phyloP scores from a whole-genome alignment of 441 rosid genomes.

The Codiaeum variegatum region DNA sequence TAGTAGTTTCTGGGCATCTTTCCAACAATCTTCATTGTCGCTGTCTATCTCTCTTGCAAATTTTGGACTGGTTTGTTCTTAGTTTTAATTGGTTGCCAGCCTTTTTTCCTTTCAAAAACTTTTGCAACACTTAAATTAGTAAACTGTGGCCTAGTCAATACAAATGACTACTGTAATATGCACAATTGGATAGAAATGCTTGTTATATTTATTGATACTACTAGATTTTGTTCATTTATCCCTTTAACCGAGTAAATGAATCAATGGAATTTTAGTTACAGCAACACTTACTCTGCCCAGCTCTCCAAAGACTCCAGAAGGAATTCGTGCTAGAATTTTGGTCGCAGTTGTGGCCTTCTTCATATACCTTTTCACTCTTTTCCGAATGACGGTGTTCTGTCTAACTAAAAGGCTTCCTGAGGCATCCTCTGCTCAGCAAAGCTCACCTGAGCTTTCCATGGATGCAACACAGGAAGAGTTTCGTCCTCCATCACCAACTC shows the following conservation, averaged over 20 bases:
- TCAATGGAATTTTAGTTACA: constrained; percentile 30
- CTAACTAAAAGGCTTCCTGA: constrained; percentile 52
- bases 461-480: constrained; percentile 43
- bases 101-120: background rate
- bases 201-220: background rate
- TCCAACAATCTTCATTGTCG: background rate
- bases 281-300: constrained; percentile 39
- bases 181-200: background rate
- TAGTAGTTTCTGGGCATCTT: background rate
- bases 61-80: background rate
- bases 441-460: constrained; percentile 29
- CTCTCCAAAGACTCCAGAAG: constrained; percentile 50
- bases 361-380: constrained; percentile 47
- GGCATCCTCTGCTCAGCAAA: constrained; percentile 30
- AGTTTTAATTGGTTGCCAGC: background rate
- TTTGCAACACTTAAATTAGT: background rate
- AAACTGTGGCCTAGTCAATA: background rate
- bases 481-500: constrained; percentile 61
- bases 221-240: background rate
- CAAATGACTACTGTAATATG: background rate
- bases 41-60: background rate
- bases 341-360: constrained; percentile 53
- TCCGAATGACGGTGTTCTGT: constrained; percentile 35
- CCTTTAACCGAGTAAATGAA: background rate
- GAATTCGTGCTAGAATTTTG: constrained; percentile 39